Evolutionary conservation across 345 rosid genomes (phyloP), one percentile per base, ranked within the genome.

Genomic region (Theobroma cacao): DNA sequence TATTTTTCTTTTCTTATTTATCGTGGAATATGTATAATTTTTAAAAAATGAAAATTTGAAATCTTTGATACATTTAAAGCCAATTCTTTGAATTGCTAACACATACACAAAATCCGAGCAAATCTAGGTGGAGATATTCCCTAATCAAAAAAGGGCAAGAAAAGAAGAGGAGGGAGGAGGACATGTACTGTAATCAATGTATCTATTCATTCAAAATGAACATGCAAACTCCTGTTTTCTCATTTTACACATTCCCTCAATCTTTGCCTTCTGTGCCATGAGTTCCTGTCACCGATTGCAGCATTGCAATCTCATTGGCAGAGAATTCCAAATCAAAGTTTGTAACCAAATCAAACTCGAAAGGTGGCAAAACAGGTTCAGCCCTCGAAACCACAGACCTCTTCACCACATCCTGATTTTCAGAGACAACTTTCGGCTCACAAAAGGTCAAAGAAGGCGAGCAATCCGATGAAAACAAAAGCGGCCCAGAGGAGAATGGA

Each of bases 241-340:
- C 36, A 12, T 60, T 28, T 18, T 2, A 26, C 38, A 14, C 3
- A 47, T 47, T 14, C 59, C 1, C 58, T 69, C 40, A 47, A 30
- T 20, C 10, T 18, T 18, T 28, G 8, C 40, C 24, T 30, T 74
- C 47, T 80, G 64, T 18, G 22, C n/a, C 72, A 68, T 40, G 31
- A 20, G 28, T 10, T 22, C 31, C 47, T 7, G 69, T 30, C 36
- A 60, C 40, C 0, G 61, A 45, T 18, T 80, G 33, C 36, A 80
- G n/a, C 58, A 75, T n/a, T 2, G 47, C 13, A 31, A 68, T 50
- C 48, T 80, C 79, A n/a, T 76, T 40, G 9, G 59, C 66, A 61
- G 77, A 52, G 56, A 80, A 76, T 8, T 58, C 80, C 66, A 76
- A 17, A 40, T 69, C 62, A 68, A 75, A 75, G 63, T 74, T 65